Evolutionary conservation across 1,284 basidiomycete species (phyloP).

Genomic region (Ceratobasidium sp.): DNA sequence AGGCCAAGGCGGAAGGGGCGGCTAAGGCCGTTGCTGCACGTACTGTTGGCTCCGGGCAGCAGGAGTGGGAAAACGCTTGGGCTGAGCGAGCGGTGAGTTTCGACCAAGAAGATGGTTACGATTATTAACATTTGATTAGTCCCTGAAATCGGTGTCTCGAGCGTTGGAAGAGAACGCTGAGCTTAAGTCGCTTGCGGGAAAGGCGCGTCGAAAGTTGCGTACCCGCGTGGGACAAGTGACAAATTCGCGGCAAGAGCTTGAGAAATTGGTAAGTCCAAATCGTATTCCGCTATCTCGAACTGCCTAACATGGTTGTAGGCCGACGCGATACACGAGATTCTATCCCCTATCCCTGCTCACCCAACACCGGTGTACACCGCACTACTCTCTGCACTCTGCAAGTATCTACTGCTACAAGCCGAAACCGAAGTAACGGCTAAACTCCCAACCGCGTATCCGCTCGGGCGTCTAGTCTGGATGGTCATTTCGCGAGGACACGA

Average conservation of each 20-base stretch:
- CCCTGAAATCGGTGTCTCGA: constrained; percentile 82
- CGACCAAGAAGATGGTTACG: constrained; percentile 40
- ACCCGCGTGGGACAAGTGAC: constrained; percentile 94
- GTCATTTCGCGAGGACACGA: constrained; percentile 70
- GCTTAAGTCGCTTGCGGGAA: constrained; percentile 65
- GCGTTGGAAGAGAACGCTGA: constrained; percentile 76
- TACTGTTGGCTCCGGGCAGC: constrained; percentile 76
- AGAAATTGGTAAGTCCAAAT: constrained; percentile 73
- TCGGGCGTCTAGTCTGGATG: constrained; percentile 81
- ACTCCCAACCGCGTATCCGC: constrained; percentile 84
- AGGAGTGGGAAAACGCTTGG: constrained; percentile 70
- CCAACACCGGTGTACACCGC: constrained; percentile 74
- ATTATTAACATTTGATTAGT: constrained; percentile 56
- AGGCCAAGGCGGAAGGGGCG: constrained; percentile 53
- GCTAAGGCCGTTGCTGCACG: constrained; percentile 62
- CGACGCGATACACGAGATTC: constrained; percentile 70
- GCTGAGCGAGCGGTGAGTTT: constrained; percentile 61
- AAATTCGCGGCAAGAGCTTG: constrained; percentile 78
- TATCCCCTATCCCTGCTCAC: constrained; percentile 60
- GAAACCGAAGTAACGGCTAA: constrained; percentile 95
- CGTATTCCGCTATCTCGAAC: constrained; percentile 21
- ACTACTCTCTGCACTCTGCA: constrained; percentile 87
- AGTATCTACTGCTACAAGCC: constrained; percentile 91
- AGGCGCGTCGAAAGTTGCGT: constrained; percentile 84
- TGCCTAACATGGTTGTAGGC: constrained; percentile 63